phyloP scores from a whole-genome alignment of 805 yeast genomes.

The Huiozyma naganishii region DNA sequence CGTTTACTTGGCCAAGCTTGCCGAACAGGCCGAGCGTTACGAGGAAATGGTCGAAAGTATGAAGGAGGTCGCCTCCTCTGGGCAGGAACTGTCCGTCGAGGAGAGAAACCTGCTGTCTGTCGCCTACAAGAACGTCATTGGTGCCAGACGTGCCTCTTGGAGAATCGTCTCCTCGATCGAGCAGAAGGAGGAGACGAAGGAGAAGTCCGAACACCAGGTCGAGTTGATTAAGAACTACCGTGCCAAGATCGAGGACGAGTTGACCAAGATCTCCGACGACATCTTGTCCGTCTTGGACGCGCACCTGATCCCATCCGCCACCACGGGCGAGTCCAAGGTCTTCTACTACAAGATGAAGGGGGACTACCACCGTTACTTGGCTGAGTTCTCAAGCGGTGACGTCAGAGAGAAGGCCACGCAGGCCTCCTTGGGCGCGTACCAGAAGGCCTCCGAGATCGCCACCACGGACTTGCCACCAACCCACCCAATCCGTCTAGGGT shows the following conservation, averaged over 20 bases:
- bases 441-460: slow-evolving; percentile 90
- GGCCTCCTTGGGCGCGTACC: slow-evolving; percentile 83
- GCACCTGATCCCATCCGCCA: slow-evolving; percentile 85
- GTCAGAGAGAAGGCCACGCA: slow-evolving; percentile 87
- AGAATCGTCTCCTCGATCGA: slow-evolving; percentile 94
- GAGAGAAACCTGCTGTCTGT: slow-evolving; percentile 92
- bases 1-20: slow-evolving; percentile 92
- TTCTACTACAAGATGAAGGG: slow-evolving; percentile 98
- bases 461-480: slow-evolving; percentile 92
- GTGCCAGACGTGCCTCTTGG: slow-evolving; percentile 98
- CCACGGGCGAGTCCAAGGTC: slow-evolving; percentile 91
- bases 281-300: slow-evolving; percentile 73
- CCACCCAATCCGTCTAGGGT: slow-evolving; percentile 92
- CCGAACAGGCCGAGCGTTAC: slow-evolving; percentile 97
- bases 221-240: slow-evolving; percentile 84
- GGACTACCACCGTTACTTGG: slow-evolving; percentile 95
- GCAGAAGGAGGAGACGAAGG: slow-evolving; percentile 92
- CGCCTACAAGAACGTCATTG: slow-evolving; percentile 94
- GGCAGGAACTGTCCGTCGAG: slow-evolving; percentile 88
- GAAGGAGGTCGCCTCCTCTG: slow-evolving; percentile 91
- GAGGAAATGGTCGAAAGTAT: slow-evolving; percentile 97
- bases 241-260: slow-evolving; percentile 81
- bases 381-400: slow-evolving; percentile 84
- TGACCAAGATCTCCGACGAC: slow-evolving; percentile 85
- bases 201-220: slow-evolving; percentile 73